A percentile compares a stretch with the other conserved stretches of the same genome.
phyloP scores from a whole-genome alignment of 768 basidiomycete species.

The Macrolepiota dolichaula region DNA sequence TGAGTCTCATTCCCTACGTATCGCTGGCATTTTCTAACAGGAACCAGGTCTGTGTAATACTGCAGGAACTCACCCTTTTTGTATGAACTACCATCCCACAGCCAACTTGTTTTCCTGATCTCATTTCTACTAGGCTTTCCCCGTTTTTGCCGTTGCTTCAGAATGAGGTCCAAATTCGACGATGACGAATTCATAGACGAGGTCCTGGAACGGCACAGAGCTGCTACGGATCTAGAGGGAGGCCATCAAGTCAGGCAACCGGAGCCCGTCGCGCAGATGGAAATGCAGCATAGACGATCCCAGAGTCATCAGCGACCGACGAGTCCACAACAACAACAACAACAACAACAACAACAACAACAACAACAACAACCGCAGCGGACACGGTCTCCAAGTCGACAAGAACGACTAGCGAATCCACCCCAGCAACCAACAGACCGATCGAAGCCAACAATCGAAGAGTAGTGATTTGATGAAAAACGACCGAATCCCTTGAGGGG shows the following conservation, averaged over 20 bases:
- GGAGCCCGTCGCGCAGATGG: constrained; percentile 7
- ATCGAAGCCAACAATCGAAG: background rate
- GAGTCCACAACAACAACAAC: background rate
- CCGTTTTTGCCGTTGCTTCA: background rate
- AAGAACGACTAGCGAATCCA: background rate
- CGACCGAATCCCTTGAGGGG: background rate
- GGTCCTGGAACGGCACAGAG: background rate
- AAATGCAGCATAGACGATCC: background rate
- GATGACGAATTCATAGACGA: constrained; percentile 9
- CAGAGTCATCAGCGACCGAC: background rate
- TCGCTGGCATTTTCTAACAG: background rate
- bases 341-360: too few relatives aligned
- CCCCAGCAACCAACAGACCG: background rate
- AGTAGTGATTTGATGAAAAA: background rate
- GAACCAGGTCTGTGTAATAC: constrained; percentile 7
- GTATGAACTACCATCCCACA: background rate
- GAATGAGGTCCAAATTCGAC: background rate
- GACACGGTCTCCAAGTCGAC: background rate
- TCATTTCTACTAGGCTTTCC: background rate
- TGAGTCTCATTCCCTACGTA: background rate
- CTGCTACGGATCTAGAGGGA: background rate
- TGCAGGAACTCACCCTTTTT: background rate
- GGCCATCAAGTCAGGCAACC: constrained; percentile 2
- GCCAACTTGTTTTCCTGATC: too few relatives aligned
- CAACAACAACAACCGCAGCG: background rate